Base-by-base conservation (phyloP, 768 basidiomycete genomes). In the Peribolospora baueri region DNA sequence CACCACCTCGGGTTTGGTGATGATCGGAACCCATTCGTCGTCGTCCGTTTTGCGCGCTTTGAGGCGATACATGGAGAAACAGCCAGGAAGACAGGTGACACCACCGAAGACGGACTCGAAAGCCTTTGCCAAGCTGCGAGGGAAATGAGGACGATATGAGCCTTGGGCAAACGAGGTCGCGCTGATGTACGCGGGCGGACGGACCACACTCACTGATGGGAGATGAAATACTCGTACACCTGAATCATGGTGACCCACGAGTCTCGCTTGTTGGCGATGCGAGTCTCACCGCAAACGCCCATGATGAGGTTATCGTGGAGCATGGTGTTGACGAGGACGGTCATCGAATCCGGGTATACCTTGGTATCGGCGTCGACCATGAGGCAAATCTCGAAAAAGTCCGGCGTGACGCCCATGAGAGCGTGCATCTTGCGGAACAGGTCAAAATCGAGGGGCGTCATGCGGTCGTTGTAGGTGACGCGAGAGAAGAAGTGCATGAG, bases 351-450 rank as follows among this genome's bases (percentile, higher is more conserved):
- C 5, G 86, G 84, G 66, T 82, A 85, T 40, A 93, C 84, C 64
- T 85, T 90, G 6, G 93, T 98, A 67, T 98, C 93, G 55, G 93
- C 93, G 68, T 98, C 93, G 60, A 98, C 93, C 93, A 98, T 97
- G 57, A 98, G 70, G 64, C 81, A 82, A 51, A 90, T 84, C 71
- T 98, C 93, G 64, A 97, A 97, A 68, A 85, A 95, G 67, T 98
- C 93, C 2, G 93, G 90, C 1, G 93, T 97, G 7, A 97, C 85
- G n/a, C 93, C 91, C 84, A 93, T 95, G 42, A 98, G 75, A 40
- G 81, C 74, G 62, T 97, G 88, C 3, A 87, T 79, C 72, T 97
- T 97, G 53, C 93, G 78, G 74, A 98, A 98, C 42, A 98, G 73
- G 69, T 98, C 93, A 65, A 86, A 98, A 66, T 98, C 93, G 62